phyloP scores from a whole-genome alignment of 108 stramenopile genomes.

The Chaetoceros muelleri region DNA sequence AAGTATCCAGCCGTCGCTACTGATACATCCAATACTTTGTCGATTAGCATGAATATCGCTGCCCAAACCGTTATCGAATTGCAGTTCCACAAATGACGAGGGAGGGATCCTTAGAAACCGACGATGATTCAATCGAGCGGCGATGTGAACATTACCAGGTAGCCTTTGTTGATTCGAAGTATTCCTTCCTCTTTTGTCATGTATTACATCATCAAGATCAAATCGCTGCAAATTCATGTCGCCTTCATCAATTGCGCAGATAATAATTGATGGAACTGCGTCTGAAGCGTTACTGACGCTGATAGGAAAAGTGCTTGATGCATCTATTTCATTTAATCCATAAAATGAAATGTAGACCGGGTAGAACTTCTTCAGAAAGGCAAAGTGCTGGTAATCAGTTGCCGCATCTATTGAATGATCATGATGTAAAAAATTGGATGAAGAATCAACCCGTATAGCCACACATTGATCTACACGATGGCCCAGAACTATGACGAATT shows the following conservation, averaged over 20 bases:
- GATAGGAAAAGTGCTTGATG: not conserved
- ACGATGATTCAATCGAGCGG: no score
- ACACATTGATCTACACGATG: slow-evolving; percentile 14
- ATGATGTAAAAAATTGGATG: not conserved
- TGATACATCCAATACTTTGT: not conserved
- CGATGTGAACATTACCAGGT: no score
- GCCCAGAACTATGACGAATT: slow-evolving; percentile 46
- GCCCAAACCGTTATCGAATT: no score
- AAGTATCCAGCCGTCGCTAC: not conserved
- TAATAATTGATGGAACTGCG: not conserved
- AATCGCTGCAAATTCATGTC: not conserved
- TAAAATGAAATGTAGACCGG: not conserved
- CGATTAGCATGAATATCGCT: no score
- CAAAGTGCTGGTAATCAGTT: not conserved
- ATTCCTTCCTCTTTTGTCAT: not conserved
- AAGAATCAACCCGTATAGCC: slow-evolving; percentile 22
- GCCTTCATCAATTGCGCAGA: not conserved
- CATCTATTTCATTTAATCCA: not conserved
- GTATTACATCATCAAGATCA: not conserved
- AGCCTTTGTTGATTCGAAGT: no score
- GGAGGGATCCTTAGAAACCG: no score
- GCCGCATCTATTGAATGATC: not conserved
- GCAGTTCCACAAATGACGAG: no score
- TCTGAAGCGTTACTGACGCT: not conserved
- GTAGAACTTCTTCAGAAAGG: not conserved